Base-by-base conservation (phyloP, 305 asterid species). In the Solanum hybrid region DNA sequence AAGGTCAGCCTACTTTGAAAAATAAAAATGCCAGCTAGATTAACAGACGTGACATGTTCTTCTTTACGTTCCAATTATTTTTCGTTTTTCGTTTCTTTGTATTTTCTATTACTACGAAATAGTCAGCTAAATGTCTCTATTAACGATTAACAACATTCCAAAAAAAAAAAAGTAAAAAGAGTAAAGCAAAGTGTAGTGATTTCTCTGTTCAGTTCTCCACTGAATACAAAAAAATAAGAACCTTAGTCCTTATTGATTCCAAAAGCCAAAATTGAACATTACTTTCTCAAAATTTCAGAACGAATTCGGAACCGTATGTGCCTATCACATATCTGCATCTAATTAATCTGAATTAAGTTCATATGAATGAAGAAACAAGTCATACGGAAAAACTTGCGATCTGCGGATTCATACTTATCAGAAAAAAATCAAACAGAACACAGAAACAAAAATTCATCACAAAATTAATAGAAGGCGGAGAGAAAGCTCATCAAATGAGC, bases 41-140 rank as follows among this genome's bases (percentile, higher is more conserved):
- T n/a, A n/a, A n/a, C n/a, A n/a, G n/a, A n/a, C n/a, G n/a, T n/a
- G 88, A 85, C 88, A 85, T 85, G 76, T 31, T 85, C 76, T 84
- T 51, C 73, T 85, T 32, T 85, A 56, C 8, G 46, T 22, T 56
- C 76, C 76, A 56, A 56, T 13, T 32, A 3, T 56, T 85, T 51
- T 56, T 85, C 46, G 29, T 29, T 84, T 51, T 29, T 46, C 69
- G 6, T 12, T 42, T 40, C 17, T 16, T 42, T 27, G 3, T 10
- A 29, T 51, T 82, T 84, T 51, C 13, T 51, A 84, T 51, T 84
- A 11, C 87, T 71, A 26, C 75, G 24, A 75, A 27, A 51, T 84
- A 29, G 31, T 34, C 73, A 46, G 87, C 73, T 84, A 29, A 29
- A 29, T 46, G 29, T 31, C 87, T 42, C 75, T 84, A 56, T 31